Evolutionary conservation across 2,329 filamentous ascomycete species (phyloP).

Genomic region (Trichoderma atrobrunneum): DNA sequence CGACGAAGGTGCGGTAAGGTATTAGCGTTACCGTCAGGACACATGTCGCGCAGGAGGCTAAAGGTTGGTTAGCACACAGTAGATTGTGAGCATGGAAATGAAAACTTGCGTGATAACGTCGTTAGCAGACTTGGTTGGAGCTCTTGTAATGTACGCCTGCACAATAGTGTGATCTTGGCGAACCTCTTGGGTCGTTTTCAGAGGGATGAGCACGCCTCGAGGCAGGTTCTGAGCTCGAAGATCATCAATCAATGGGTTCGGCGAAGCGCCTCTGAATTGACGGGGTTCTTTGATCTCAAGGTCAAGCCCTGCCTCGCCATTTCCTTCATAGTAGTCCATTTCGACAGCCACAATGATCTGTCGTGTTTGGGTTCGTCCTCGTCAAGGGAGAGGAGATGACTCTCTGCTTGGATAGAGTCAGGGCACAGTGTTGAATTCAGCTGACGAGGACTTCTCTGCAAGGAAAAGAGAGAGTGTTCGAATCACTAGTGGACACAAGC

Average conservation of each 20-base stretch:
- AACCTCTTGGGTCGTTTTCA: constrained; percentile 64
- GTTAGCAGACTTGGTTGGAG: constrained; percentile 70
- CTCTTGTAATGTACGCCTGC: constrained; percentile 67
- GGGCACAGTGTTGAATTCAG: background rate
- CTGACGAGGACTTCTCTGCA: background rate
- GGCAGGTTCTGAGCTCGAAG: constrained; percentile 37
- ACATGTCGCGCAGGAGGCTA: constrained; percentile 55
- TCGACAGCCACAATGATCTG: constrained; percentile 1
- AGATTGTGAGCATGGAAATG: background rate
- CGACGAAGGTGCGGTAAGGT: constrained; percentile 70
- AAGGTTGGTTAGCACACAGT: constrained; percentile 21
- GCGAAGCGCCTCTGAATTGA: constrained; percentile 23
- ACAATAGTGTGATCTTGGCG: constrained; percentile 57
- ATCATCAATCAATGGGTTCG: constrained; percentile 40
- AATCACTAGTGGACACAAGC: background rate
- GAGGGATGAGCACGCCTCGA: constrained; percentile 54
- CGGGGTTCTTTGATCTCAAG: constrained; percentile 6
- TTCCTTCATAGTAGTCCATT: background rate
- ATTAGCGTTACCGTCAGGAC: constrained; percentile 60
- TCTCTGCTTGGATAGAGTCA: background rate
- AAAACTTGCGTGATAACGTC: constrained; percentile 65
- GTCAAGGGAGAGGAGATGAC: background rate
- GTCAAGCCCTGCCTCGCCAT: constrained; percentile 3
- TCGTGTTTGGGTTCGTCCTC: background rate
- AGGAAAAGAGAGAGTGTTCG: background rate